phyloP scores from a whole-genome alignment of 306 rosid genomes.

The Crataegus laevigata region DNA sequence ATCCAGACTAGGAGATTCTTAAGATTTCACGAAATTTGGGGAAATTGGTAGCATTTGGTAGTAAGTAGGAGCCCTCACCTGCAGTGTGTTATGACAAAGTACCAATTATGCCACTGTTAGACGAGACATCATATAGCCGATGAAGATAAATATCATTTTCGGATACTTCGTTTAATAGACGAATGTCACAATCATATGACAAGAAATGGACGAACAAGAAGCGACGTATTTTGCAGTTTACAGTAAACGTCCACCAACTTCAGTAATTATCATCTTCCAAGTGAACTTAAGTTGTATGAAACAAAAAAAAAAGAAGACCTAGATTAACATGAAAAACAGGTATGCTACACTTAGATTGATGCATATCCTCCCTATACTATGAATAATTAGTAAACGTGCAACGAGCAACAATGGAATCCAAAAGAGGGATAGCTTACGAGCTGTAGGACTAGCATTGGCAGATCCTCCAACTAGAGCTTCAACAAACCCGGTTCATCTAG shows the following conservation, averaged over 20 bases:
- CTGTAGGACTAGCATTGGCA: constrained; percentile 21
- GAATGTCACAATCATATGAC: background rate
- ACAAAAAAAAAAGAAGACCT: constrained; percentile 22
- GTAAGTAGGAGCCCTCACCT: no score
- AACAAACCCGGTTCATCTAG: constrained; percentile 11
- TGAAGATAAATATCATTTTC: no score
- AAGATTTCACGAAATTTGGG: background rate
- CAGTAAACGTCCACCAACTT: constrained; percentile 4
- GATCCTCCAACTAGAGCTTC: constrained; percentile 16
- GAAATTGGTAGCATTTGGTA: no score
- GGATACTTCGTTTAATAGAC: no score
- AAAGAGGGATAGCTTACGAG: constrained; percentile 17
- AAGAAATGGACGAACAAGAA: background rate
- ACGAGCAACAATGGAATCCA: constrained; percentile 21
- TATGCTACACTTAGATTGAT: constrained; percentile 48
- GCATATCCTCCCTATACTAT: constrained; percentile 32
- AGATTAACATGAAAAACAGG: constrained; percentile 30
- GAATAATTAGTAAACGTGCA: constrained; percentile 26
- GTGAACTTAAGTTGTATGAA: constrained; percentile 30
- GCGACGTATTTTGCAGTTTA: background rate
- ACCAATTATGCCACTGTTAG: no score
- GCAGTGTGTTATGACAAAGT: background rate
- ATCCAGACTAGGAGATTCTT: background rate
- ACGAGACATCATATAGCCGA: no score
- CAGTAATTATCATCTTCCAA: constrained; percentile 14